phyloP scores from a whole-genome alignment of 768 basidiomycete species.

The Porpolomopsis calyptriformis region DNA sequence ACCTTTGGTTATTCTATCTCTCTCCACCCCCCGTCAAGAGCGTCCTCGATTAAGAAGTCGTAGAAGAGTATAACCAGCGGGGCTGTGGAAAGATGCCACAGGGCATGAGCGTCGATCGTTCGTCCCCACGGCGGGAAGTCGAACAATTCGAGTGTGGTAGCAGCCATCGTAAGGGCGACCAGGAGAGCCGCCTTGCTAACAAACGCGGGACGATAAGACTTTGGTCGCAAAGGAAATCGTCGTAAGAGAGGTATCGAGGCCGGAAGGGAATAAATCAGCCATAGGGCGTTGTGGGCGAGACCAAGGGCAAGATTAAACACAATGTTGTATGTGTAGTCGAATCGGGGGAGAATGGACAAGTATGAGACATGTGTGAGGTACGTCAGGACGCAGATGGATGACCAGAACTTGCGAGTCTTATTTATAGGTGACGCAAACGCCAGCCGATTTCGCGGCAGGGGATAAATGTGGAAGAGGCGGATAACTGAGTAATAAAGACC shows the following conservation, averaged over 20 bases:
- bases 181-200: constrained; percentile 46
- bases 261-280: constrained; percentile 65
- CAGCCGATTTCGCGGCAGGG: constrained; percentile 22
- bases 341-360: constrained; percentile 61
- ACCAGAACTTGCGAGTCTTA: constrained; percentile 28
- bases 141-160: constrained; percentile 74
- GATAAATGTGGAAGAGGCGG: constrained; percentile 69
- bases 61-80: constrained; percentile 79
- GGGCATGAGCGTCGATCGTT: constrained; percentile 77
- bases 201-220: constrained; percentile 48
- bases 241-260: constrained; percentile 34
- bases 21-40: constrained; percentile 63
- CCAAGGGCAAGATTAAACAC: constrained; percentile 71
- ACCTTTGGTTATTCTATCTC: background rate
- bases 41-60: constrained; percentile 66
- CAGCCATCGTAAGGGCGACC: constrained; percentile 59
- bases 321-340: constrained; percentile 94
- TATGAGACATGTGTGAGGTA: constrained; percentile 73
- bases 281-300: constrained; percentile 67
- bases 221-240: constrained; percentile 45
- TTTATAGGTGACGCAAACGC: constrained; percentile 15
- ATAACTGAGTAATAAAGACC: constrained; percentile 70
- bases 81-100: constrained; percentile 87
- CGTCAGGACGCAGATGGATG: constrained; percentile 38
- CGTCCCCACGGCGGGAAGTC: constrained; percentile 81